Base-by-base conservation (phyloP, 495 filamentous ascomycete species). In the Hypoxylon lienhwacheense region DNA sequence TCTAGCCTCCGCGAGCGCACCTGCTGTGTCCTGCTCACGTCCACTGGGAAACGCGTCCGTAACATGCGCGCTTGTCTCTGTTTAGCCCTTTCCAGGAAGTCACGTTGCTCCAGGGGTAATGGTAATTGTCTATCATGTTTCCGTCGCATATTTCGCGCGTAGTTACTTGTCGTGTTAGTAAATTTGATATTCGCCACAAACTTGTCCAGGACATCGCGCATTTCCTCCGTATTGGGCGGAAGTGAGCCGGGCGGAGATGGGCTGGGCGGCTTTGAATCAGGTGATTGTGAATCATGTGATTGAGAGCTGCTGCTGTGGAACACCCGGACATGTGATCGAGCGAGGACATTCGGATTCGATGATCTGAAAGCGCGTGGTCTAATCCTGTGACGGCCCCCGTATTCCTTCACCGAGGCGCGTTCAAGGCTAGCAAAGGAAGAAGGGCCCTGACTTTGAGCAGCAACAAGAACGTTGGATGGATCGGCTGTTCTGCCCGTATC, bases 111-210 rank as follows among this genome's bases (percentile, higher is more conserved):
- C 1, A 26, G 26, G 2, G 47, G 26, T 28, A 12, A 22, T 6
- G 32, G 40, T 12, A 12, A 11, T 0, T 19, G 10, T 1, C 12
- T 39, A 31, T 61, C 53, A 12, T 52, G 36, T 24, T 53, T 32
- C 14, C 35, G 39, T 14, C 53, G 53, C 12, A 39, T 35, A 20
- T 53, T 37, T 26, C 53, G 54, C 14, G 41, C 44, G 43, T 37
- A 31, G 28, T 54, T 45, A 3, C 33, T 43, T 0, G 37, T 47
- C 1, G 40, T 67, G 28, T 24, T 45, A 4, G 25, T 10, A 5
- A 26, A 17, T 34, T 53, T 64, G 0, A 64, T 17, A 0, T 34
- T 31, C 7, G 47, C 43, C 1, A 64, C 17, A 14, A 66, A 66
- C 1, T 61, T 29, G 17, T 55, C 57, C 29, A 66, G 20, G 16